Base-by-base conservation (phyloP, 139 green algal genomes). In the Coelastrella sp. region DNA sequence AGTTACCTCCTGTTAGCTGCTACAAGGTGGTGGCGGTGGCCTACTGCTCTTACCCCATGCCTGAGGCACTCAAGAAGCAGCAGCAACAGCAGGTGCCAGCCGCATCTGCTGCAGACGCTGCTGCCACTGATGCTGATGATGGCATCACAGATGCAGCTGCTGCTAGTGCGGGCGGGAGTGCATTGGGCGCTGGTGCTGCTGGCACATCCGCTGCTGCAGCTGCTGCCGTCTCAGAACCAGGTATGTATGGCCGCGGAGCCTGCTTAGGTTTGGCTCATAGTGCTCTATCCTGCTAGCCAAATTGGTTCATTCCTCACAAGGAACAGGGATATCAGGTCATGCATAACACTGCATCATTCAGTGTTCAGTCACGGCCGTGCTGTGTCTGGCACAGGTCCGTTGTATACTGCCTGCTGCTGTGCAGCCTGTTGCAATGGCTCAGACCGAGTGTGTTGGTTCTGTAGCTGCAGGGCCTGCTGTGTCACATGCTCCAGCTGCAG, bases 11-110 rank as follows among this genome's bases (percentile, higher is more conserved):
- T 61, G 93, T 94, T 10, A 80, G 92, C 80, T 61, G 71, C n/a
- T 95, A 92, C 89, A 83, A 81, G n/a, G 85, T 96, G 3, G 77
- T 91, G 3, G 91, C 81, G 54, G 80, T 94, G 5, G 86, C 92
- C 0, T 96, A 94, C 83, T 84, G 87, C 75, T 84, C 73, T 6
- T 93, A 93, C 77, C 87, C 91, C 3, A 88, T 80, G 83, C 83
- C 83, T 65, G 82, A 79, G 23, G 32, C 32, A 7, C 82, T 79
- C 11, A 47, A 20, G 14, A 61, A 89, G 73, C 73, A 83, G 73
- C 22, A 64, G 59, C 73, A 83, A 60, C 58, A 61, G 47, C 23
- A 22, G 19, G 74, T 47, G 6, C 57, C 85, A 56, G 85, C 85
- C 19, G 85, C 85, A 47, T 57, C 71, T 22, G 73, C 73, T 60